phyloP scores from a whole-genome alignment of 2,329 filamentous ascomycete species.

The Colletotrichum sidae region DNA sequence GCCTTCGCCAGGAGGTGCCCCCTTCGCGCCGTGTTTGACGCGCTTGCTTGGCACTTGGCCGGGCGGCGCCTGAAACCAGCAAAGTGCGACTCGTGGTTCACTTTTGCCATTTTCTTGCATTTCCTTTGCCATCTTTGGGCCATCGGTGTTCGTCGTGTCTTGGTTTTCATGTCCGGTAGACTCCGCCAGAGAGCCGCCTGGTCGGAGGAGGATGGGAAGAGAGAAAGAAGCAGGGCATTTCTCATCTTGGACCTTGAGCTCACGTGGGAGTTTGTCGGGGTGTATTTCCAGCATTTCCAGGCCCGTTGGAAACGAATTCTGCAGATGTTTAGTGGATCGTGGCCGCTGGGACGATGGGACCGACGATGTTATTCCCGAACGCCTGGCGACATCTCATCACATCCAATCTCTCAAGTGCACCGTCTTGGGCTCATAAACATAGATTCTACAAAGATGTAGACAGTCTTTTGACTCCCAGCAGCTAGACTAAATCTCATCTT shows the following conservation, averaged over 20 bases:
- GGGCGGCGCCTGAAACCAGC: conserved; percentile 26
- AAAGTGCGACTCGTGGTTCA: conserved; percentile 10
- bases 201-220: neutral
- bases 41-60: conserved; percentile 31
- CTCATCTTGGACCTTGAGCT: neutral
- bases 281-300: neutral
- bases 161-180: neutral
- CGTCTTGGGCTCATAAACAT: no score
- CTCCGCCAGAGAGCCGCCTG: conserved; percentile 2
- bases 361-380: no score
- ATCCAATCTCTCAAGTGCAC: no score
- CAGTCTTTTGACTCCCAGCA: no score
- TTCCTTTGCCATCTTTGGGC: neutral
- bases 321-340: no score
- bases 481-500: no score
- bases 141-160: neutral
- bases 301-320: no score
- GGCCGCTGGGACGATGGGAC: no score
- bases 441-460: no score
- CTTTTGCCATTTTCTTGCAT: neutral
- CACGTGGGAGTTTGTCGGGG: conserved; percentile 9
- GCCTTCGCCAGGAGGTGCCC: no score
- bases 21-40: conserved; percentile 33
- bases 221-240: no score
- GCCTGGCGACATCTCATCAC: no score